Base-by-base conservation (phyloP, 2,329 filamentous ascomycete species). In the Sporothrix dimorphospora region DNA sequence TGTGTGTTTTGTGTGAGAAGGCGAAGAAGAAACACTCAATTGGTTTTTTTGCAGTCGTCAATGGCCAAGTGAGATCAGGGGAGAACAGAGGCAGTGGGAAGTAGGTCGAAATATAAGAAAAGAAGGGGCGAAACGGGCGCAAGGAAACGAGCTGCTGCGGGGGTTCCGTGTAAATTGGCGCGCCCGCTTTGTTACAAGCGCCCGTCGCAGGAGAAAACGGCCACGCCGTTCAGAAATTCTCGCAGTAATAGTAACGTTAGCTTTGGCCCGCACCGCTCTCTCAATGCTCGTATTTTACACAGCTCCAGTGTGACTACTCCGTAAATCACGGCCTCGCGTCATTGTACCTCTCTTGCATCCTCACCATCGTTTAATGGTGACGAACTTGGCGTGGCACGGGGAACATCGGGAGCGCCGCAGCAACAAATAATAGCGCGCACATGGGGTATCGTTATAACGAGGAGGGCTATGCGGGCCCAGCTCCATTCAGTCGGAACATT, bases 81-180 rank as follows among this genome's bases (percentile, higher is more conserved):
- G 42, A 38, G 21, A 49, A 49, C 34, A 40, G n/a, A 30, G 55
- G 16, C 63, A 57, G 30, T 16, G 38, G 40, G n/a, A 19, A 34
- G 14, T 11, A 47, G 4, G 16, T 12, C 24, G 12, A n/a, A 8
- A 38, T 59, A 59, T 66, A 45, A 57, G 69, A 30, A 57, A 45
- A 38, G 59, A 71, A 49, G 38, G 70, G 24, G 51, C 47, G 45
- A 30, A 51, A 38, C 40, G 34, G 63, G 24, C 27, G 19, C 57
- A 61, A 21, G 30, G 51, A 47, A 47, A 14, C n/a, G 66, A 71
- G 65, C 65, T 45, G 40, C 30, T 27, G 71, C 71, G 53, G 65
- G 65, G 71, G 65, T 72, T 42, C 70, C 51, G 51, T 71, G 49
- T 45, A 12, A 24, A 42, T 34, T 42, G 34, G 1, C 51, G 7